Percentiles rank a stretch among this genome's conserved stretches.
Evolutionary conservation across 1,139 yeast genomes (phyloP).

Genomic region (Zygotorulaspora mrakii): DNA sequence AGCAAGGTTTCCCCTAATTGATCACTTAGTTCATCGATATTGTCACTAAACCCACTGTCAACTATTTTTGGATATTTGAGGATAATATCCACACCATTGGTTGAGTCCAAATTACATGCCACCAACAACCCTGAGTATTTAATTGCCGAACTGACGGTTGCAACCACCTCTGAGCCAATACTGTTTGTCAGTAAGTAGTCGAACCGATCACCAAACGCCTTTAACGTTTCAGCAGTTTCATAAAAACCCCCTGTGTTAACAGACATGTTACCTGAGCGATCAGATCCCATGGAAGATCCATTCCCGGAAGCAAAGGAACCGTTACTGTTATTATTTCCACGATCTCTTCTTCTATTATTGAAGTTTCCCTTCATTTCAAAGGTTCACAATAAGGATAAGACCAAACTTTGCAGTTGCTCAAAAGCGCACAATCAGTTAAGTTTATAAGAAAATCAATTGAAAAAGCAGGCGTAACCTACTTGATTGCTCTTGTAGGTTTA

Average conservation of each 20-base stretch:
- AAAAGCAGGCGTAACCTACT: conserved; percentile 1
- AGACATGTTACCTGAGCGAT: conserved; percentile 10
- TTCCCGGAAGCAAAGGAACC: conserved; percentile 9
- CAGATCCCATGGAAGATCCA: conserved; percentile 5
- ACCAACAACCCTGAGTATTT: conserved; percentile 57
- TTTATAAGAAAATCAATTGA: too few relatives aligned
- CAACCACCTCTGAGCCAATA: conserved; percentile 53
- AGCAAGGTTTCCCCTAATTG: conserved; percentile 47
- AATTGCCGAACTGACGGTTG: conserved; percentile 61
- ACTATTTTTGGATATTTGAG: conserved; percentile 49
- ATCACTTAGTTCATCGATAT: conserved; percentile 36
- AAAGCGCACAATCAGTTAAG: neutral
- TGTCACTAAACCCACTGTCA: conserved; percentile 38
- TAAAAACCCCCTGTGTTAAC: conserved; percentile 18
- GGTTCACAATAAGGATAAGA: neutral
- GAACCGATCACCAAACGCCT: conserved; percentile 46
- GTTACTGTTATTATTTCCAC: conserved; percentile 14
- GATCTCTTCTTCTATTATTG: conserved; percentile 21
- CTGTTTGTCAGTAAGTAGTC: conserved; percentile 50
- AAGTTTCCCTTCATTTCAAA: conserved; percentile 19
- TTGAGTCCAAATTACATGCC: conserved; percentile 43
- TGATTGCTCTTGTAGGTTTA: neutral
- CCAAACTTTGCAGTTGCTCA: neutral
- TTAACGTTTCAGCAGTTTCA: conserved; percentile 30
- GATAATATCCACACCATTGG: conserved; percentile 47